These are phyloP conservation scores for Diaporthe sp. DNA, from an alignment of 2,329 filamentous ascomycete genomes.

Conservation along the genomic window DNA sequence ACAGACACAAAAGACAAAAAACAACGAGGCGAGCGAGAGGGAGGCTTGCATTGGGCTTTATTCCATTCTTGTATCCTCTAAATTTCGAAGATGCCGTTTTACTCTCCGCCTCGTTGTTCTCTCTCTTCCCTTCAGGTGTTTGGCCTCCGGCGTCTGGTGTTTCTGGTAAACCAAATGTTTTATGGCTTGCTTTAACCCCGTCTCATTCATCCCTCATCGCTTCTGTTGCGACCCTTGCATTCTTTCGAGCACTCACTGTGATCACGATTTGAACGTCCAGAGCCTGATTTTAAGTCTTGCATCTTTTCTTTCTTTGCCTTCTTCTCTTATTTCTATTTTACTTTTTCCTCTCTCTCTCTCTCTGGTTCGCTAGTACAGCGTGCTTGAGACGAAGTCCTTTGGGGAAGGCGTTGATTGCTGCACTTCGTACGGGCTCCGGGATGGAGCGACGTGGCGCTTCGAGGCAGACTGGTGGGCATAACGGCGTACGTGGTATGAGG, in stretches of 20 bases:
- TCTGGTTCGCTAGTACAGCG: background rate
- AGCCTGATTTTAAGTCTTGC: background rate
- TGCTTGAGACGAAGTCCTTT: too few species aligned
- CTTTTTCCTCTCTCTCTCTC: background rate
- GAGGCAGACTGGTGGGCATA: constrained; percentile 16
- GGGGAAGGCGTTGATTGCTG: background rate
- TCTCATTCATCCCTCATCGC: background rate
- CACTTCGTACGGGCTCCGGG: background rate
- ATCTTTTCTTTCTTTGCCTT: background rate
- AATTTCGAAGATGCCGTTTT: background rate
- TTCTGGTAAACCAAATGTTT: background rate
- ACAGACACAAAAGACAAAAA: background rate
- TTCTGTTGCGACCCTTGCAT: background rate
- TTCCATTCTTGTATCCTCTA: constrained; percentile 15
- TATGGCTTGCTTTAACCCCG: background rate
- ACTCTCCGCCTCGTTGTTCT: background rate
- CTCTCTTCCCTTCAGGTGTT: too few species aligned
- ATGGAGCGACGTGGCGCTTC: background rate
- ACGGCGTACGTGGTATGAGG: background rate
- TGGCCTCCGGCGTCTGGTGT: background rate
- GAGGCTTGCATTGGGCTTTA: background rate
- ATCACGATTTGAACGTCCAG: background rate
- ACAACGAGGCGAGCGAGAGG: background rate
- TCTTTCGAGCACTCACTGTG: background rate
- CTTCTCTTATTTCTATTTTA: too few species aligned